Evolutionary conservation across 179 eudicot species (phyloP).

Genomic region (Spinacia oleracea): DNA sequence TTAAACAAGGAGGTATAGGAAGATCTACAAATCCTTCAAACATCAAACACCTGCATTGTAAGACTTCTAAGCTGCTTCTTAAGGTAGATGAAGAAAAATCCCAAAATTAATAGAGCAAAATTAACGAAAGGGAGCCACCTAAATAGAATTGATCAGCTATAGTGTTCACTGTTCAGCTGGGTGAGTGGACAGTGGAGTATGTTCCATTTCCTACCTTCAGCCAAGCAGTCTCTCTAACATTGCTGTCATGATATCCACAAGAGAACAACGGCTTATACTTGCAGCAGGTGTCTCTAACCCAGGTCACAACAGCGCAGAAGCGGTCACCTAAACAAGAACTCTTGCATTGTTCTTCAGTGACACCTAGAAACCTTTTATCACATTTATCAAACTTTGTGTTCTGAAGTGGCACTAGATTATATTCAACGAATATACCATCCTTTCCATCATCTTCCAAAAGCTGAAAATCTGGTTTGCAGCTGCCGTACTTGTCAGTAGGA

Average conservation of each 20-base stretch:
- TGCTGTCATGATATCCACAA: conserved; percentile 31
- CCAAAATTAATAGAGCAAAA: conserved; percentile 17
- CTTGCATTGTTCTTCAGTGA: conserved; percentile 33
- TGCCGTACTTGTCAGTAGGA: conserved; percentile 28
- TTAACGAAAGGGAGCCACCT: conserved; percentile 18
- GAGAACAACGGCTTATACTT: conserved; percentile 44
- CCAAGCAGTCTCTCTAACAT: conserved; percentile 15
- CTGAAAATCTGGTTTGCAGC: conserved; percentile 34
- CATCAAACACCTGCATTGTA: conserved; percentile 46
- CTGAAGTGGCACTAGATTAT: background rate
- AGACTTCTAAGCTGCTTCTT: conserved; percentile 37
- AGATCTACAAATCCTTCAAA: conserved; percentile 37
- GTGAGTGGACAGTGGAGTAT: background rate
- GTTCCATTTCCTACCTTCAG: conserved; percentile 32
- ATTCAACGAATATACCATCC: background rate
- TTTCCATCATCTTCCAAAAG: conserved; percentile 14
- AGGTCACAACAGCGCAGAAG: conserved; percentile 38
- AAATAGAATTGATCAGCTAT: conserved; percentile 10
- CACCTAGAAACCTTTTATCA: background rate
- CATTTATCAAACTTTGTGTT: background rate
- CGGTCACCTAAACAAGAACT: conserved; percentile 42
- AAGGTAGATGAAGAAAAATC: conserved; percentile 1
- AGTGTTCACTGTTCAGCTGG: conserved; percentile 13
- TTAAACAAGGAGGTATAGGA: conserved; percentile 22
- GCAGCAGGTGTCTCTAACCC: conserved; percentile 27